Conservation (phyloP, 2,329 filamentous ascomycete species). For the Fusarium subtropicale region DNA sequence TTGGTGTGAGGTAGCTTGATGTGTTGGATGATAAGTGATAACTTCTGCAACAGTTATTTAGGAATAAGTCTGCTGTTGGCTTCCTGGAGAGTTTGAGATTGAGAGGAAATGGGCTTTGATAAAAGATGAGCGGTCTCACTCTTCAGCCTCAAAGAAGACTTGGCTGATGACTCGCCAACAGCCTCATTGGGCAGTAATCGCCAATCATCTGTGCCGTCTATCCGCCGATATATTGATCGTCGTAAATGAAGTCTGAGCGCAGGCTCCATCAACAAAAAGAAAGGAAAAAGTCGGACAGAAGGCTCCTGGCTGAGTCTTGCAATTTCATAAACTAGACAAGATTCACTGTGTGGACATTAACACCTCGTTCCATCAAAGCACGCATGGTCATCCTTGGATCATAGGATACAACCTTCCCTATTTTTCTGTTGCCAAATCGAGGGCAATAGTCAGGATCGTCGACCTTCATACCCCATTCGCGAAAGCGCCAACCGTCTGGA, state of each 20-base stretch:
- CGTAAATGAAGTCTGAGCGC: too few species aligned
- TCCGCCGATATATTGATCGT: neutral
- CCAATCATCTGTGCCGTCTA: neutral
- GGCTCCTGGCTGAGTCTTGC: too few species aligned
- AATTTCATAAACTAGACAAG: neutral
- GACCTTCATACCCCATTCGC: neutral
- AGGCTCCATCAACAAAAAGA: too few species aligned
- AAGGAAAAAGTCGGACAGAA: too few species aligned
- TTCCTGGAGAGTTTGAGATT: neutral
- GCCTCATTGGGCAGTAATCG: neutral
- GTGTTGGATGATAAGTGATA: too few species aligned
- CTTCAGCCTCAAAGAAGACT: neutral
- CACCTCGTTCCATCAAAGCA: neutral
- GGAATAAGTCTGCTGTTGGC: too few species aligned
- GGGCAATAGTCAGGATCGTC: neutral
- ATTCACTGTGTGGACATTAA: neutral
- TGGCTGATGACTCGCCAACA: neutral
- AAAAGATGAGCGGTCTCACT: neutral
- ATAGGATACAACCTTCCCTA: neutral
- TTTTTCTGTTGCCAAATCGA: neutral
- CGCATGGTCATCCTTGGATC: neutral
- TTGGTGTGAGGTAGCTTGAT: neutral
- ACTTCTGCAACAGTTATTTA: accelerated
- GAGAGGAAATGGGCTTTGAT: neutral
- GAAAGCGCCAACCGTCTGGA: neutral